These are phyloP conservation scores for Colletotrichum tofieldiae DNA, from an alignment of 2,329 filamentous ascomycete species.

Conservation along the genomic window DNA sequence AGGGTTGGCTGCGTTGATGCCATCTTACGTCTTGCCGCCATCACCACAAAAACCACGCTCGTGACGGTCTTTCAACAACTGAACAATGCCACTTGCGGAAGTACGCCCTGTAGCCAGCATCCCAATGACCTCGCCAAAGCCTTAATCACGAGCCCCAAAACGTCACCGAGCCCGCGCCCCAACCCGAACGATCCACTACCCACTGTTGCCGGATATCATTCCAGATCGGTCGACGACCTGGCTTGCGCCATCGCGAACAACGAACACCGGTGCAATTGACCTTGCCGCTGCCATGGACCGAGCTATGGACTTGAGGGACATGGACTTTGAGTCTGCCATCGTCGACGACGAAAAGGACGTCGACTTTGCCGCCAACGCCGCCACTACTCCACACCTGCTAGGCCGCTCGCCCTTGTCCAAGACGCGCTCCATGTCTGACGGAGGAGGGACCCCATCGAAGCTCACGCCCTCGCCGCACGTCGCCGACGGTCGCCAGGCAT, in stretches of 20 bases:
- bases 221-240: constrained; percentile 19
- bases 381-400: constrained; percentile 37
- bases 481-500: constrained; percentile 68
- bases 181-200: constrained; percentile 36
- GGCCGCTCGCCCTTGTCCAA: constrained; percentile 63
- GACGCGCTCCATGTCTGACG: constrained; percentile 77
- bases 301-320: constrained; percentile 42
- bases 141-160: constrained; percentile 20
- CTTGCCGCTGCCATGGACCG: constrained; percentile 31
- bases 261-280: constrained; percentile 4
- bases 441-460: constrained; percentile 68
- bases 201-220: constrained; percentile 22
- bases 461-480: constrained; percentile 73
- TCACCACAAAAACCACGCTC: not conserved
- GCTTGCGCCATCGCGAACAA: constrained; percentile 11
- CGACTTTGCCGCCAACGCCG: constrained; percentile 15
- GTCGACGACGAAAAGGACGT: constrained; percentile 49
- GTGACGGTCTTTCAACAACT: not conserved
- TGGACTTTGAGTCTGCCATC: constrained; percentile 52
- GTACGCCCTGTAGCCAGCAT: not conserved
- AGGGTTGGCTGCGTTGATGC: constrained; percentile 6
- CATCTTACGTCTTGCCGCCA: not conserved
- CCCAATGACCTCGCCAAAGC: constrained; percentile 11
- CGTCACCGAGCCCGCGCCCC: constrained; percentile 9
- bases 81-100: constrained; percentile 24